phyloP scores from a whole-genome alignment of 495 filamentous ascomycete genomes.

The Elasticomyces elasticus region DNA sequence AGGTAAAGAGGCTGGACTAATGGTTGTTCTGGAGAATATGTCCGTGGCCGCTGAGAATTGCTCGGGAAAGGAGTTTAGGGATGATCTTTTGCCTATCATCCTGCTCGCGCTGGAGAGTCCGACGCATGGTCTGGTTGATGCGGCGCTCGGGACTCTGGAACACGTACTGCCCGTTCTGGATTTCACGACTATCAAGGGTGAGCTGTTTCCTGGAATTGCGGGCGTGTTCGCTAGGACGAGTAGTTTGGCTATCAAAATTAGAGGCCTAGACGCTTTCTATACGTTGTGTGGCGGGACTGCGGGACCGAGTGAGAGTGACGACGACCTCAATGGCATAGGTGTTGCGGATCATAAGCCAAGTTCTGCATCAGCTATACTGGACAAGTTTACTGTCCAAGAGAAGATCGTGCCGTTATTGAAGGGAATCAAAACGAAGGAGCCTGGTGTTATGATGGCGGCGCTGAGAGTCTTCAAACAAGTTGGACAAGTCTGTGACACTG shows the following conservation, averaged over 20 bases:
- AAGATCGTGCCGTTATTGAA: slow-evolving; percentile 86
- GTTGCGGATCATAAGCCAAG: slow-evolving; percentile 13
- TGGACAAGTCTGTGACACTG: slow-evolving; percentile 69
- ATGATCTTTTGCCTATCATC: slow-evolving; percentile 81
- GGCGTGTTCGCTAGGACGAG: slow-evolving; percentile 82
- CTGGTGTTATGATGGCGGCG: slow-evolving; percentile 92
- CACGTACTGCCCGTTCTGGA: slow-evolving; percentile 72
- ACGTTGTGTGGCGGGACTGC: slow-evolving; percentile 70
- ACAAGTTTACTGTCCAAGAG: slow-evolving; percentile 96
- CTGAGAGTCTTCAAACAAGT: slow-evolving; percentile 74
- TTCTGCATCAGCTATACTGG: slow-evolving; percentile 63
- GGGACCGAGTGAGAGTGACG: slow-evolving; percentile 34
- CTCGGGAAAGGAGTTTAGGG: slow-evolving; percentile 86
- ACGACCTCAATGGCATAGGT: slow-evolving; percentile 59
- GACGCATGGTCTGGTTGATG: slow-evolving; percentile 81
- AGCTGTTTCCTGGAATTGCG: slow-evolving; percentile 85
- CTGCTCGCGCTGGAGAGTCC: slow-evolving; percentile 72
- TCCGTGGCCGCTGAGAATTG: slow-evolving; percentile 64
- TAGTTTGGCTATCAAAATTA: slow-evolving; percentile 86
- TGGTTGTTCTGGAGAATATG: slow-evolving; percentile 79
- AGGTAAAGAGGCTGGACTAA: slow-evolving; percentile 71
- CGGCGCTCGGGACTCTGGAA: slow-evolving; percentile 62
- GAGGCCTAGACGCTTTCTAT: slow-evolving; percentile 78
- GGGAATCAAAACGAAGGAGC: slow-evolving; percentile 94
- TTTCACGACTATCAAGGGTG: slow-evolving; percentile 91